Evolutionary conservation across 805 yeast species (phyloP).

Genomic region (Suhomyces sp.): DNA sequence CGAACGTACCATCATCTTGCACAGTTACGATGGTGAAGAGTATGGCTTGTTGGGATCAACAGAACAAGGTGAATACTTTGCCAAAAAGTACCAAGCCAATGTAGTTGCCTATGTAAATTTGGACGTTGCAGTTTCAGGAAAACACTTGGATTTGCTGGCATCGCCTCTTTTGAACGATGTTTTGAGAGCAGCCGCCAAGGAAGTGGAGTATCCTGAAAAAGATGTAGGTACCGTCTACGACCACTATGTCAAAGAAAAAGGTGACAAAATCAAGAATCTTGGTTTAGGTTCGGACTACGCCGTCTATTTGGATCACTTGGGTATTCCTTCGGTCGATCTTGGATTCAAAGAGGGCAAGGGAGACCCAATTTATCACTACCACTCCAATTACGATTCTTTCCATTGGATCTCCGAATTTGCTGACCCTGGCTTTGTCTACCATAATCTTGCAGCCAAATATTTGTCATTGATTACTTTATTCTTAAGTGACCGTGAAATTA

Average conservation of each 20-base stretch:
- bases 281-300: slow-evolving; percentile 56
- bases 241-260: slow-evolving; percentile 39
- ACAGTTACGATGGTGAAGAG: slow-evolving; percentile 45
- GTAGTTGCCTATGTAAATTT: slow-evolving; percentile 52
- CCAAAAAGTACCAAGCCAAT: slow-evolving; percentile 36
- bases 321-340: slow-evolving; percentile 59
- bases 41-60: slow-evolving; percentile 56
- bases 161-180: slow-evolving; percentile 56
- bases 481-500: slow-evolving; percentile 56
- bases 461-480: slow-evolving; percentile 54
- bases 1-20: slow-evolving; percentile 37
- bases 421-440: slow-evolving; percentile 53
- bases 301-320: slow-evolving; percentile 63
- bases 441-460: slow-evolving; percentile 57
- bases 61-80: slow-evolving; percentile 51
- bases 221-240: slow-evolving; percentile 44
- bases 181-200: slow-evolving; percentile 44
- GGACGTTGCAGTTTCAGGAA: slow-evolving; percentile 54
- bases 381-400: slow-evolving; percentile 58
- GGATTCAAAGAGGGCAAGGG: slow-evolving; percentile 34
- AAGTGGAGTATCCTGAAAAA: slow-evolving; percentile 42
- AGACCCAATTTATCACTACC: slow-evolving; percentile 56
- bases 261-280: slow-evolving; percentile 37
- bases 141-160: slow-evolving; percentile 43
- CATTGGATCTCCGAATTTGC: slow-evolving; percentile 52